Percentiles rank a stretch among this genome's conserved stretches.
phyloP scores from a whole-genome alignment of 2,329 filamentous ascomycete species.

The Polytolypa hystricis region DNA sequence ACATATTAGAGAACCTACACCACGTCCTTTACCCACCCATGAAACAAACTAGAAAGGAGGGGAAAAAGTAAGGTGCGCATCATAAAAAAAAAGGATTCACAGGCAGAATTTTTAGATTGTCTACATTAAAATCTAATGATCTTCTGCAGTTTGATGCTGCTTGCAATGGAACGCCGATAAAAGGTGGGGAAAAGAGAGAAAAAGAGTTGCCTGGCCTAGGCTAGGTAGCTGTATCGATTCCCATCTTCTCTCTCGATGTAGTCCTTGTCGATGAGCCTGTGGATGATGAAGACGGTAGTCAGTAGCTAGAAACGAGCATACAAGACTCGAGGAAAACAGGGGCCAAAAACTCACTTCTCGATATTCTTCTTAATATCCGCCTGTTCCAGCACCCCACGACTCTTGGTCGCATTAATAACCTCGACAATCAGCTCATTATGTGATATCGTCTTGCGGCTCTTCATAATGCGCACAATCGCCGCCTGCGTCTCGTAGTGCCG shows the following conservation, averaged over 20 bases:
- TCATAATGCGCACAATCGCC: constrained; percentile 94
- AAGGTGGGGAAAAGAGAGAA: constrained; percentile 1
- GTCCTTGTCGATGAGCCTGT: constrained; percentile 79
- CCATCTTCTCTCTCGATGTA: constrained; percentile 72
- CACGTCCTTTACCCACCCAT: too few species aligned
- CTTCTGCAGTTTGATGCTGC: too few species aligned
- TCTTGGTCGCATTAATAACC: constrained; percentile 83
- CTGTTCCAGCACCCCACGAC: constrained; percentile 72
- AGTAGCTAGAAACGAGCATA: not conserved
- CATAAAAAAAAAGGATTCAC: too few species aligned
- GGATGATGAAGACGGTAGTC: constrained; percentile 20
- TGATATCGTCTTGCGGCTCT: constrained; percentile 75
- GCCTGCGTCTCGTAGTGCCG: constrained; percentile 94
- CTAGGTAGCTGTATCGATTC: constrained; percentile 60
- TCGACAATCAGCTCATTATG: constrained; percentile 83
- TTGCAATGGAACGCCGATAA: too few species aligned
- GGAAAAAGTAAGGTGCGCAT: too few species aligned
- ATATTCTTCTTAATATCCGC: constrained; percentile 93
- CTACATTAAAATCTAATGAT: too few species aligned
- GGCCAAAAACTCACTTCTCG: constrained; percentile 56
- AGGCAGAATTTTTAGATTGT: too few species aligned
- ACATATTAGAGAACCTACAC: too few species aligned
- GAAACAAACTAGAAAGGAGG: too few species aligned
- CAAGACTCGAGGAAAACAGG: too few species aligned
- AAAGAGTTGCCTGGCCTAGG: constrained; percentile 30